Evolutionary conservation across 2,329 filamentous ascomycete species (phyloP).

Genomic region (Fusarium sp.): DNA sequence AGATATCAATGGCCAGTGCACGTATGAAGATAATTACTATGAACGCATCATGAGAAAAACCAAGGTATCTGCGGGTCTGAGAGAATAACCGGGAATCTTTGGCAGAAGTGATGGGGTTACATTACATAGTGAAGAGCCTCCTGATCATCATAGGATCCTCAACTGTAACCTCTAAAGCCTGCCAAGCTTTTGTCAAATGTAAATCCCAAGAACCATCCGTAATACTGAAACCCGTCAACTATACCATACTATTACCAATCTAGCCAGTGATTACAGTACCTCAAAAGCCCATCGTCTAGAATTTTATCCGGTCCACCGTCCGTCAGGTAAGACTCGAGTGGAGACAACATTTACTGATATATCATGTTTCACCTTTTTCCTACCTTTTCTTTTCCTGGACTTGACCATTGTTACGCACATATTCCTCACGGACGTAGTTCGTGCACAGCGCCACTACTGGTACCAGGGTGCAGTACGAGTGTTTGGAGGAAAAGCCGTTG

Average conservation of each 20-base stretch:
- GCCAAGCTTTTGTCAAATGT: neutral
- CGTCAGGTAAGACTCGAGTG: neutral
- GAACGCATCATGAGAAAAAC: neutral
- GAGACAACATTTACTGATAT: neutral
- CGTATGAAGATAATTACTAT: neutral
- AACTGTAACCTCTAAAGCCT: neutral
- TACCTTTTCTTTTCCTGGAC: neutral
- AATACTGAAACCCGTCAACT: neutral
- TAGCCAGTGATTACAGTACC: neutral
- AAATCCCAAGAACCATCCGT: neutral
- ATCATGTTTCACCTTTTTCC: constrained; percentile 3
- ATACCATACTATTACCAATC: neutral
- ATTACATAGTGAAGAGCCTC: neutral
- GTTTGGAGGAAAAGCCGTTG: neutral
- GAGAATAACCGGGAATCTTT: neutral
- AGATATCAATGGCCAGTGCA: neutral
- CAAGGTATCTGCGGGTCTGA: neutral
- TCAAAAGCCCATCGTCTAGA: neutral
- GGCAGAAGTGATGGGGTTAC: neutral
- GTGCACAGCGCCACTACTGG: neutral
- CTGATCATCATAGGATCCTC: neutral
- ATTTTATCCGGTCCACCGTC: no score
- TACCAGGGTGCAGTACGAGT: neutral
- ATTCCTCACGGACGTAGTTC: neutral
- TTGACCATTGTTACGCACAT: neutral